These are phyloP conservation scores for Xerocomus spinulosus DNA, from an alignment of 768 basidiomycete genomes.

Conservation along the genomic window DNA sequence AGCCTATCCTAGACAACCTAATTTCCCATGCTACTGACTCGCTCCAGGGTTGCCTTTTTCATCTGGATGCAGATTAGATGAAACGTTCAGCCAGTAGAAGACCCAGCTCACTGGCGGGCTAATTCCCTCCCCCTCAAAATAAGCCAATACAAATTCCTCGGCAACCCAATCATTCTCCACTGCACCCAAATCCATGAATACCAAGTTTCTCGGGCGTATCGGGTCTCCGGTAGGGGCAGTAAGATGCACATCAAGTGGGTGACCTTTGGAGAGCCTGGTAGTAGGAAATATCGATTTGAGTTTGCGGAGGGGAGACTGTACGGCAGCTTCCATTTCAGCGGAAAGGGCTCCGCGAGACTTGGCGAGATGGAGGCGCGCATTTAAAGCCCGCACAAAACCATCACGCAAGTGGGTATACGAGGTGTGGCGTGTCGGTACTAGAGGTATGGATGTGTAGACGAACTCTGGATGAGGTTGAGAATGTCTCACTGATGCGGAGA, in stretches of 20 bases:
- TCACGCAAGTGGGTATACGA: constrained; percentile 78
- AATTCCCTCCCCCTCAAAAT: constrained; percentile 65
- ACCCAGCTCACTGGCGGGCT: constrained; percentile 60
- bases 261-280: constrained; percentile 60
- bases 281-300: constrained; percentile 76
- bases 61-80: constrained; percentile 16
- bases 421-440: constrained; percentile 79
- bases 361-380: constrained; percentile 50
- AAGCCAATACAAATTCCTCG: constrained; percentile 65
- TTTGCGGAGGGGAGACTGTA: constrained; percentile 61
- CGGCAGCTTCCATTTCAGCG: constrained; percentile 51
- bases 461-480: not conserved
- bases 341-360: constrained; percentile 51
- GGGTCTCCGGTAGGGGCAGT: constrained; percentile 46
- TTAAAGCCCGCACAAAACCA: constrained; percentile 74
- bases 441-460: not conserved
- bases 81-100: not conserved
- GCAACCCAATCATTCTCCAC: constrained; percentile 75
- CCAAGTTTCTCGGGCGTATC: constrained; percentile 47
- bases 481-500: constrained; percentile 61
- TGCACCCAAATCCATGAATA: constrained; percentile 69
- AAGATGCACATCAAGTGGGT: constrained; percentile 65
- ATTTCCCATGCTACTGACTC: constrained; percentile 16
- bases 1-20: constrained; percentile 15
- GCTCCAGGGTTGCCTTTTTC: constrained; percentile 26